Evolutionary conservation across 345 rosid genomes (phyloP).

Genomic region (Fremontodendron californicum): DNA sequence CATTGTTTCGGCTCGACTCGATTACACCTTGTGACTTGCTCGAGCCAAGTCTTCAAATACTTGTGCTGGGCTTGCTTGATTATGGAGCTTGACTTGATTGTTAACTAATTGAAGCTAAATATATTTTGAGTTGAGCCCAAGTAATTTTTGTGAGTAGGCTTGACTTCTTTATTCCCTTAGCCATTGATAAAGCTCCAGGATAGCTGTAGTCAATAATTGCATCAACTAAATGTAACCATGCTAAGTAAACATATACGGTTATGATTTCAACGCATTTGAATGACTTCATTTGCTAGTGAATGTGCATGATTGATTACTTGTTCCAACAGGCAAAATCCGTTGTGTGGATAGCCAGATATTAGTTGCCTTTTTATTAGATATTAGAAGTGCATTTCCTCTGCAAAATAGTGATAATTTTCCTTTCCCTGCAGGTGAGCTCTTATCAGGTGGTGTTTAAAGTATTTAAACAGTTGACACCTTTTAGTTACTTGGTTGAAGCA

Average conservation of each 20-base stretch:
- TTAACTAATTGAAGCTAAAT: neutral
- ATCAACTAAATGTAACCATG: neutral
- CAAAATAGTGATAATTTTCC: neutral
- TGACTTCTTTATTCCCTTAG: neutral
- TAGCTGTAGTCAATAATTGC: neutral
- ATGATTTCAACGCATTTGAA: neutral
- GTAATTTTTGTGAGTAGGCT: neutral
- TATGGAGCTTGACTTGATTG: neutral
- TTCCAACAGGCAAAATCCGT: neutral
- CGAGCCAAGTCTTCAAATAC: too few species aligned
- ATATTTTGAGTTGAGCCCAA: neutral
- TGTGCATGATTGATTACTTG: neutral
- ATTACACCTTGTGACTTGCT: neutral
- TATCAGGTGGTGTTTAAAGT: neutral
- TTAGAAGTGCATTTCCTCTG: neutral
- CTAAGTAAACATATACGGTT: neutral
- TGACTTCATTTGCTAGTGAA: neutral
- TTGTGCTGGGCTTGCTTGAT: neutral
- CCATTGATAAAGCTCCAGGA: neutral
- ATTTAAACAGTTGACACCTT: neutral
- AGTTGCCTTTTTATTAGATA: neutral
- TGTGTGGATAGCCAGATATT: neutral
- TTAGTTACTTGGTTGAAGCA: neutral
- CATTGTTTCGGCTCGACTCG: too few species aligned
- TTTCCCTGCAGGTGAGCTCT: neutral